These are phyloP conservation scores for Jacaranda mimosifolia DNA, from an alignment of 257 asterid species.

Conservation along the genomic window DNA sequence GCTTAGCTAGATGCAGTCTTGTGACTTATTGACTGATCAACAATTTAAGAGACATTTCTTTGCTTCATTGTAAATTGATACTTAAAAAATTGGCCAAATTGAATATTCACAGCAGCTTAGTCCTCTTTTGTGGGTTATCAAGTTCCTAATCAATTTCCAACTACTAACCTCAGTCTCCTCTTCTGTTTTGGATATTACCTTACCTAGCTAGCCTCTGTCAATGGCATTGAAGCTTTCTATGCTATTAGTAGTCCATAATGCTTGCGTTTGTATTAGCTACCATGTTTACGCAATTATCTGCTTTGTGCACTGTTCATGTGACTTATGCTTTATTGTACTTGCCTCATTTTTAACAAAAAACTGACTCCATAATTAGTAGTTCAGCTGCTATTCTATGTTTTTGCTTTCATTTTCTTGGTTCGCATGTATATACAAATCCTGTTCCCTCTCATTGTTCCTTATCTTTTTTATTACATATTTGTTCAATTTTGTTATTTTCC, in stretches of 20 bases:
- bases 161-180: neutral
- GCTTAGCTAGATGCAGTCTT: neutral
- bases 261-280: neutral
- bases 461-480: neutral
- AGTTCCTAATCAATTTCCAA: neutral
- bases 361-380: neutral
- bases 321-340: neutral
- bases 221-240: neutral
- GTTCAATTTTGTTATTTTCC: neutral
- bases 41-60: neutral
- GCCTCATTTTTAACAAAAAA: neutral
- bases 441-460: slow-evolving; percentile 3
- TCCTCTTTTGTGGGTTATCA: neutral
- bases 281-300: neutral
- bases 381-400: neutral
- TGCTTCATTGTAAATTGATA: neutral
- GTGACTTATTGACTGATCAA: neutral
- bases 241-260: neutral
- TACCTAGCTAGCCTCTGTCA: neutral
- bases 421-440: neutral
- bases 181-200: neutral
- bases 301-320: neutral
- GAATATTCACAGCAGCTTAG: neutral
- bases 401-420: neutral
- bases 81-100: neutral